A percentile compares a stretch with the other conserved stretches of the same genome.
These are phyloP conservation scores for Venturia nashicola DNA, from an alignment of 2,329 filamentous ascomycete genomes.

Conservation along the genomic window DNA sequence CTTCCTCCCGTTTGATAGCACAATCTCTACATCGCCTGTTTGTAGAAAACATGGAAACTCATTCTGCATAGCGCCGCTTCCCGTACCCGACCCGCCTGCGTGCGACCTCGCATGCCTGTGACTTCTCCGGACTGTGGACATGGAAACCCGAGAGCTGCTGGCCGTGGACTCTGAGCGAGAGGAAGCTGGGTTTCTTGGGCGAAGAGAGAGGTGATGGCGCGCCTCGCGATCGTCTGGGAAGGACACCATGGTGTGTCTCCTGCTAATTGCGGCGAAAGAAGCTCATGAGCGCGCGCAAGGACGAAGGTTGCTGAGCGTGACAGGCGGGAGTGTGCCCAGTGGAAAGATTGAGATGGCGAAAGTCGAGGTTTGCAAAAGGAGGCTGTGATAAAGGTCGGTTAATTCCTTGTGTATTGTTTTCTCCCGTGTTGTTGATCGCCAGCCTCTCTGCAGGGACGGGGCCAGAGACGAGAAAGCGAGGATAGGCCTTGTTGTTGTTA, in stretches of 20 bases:
- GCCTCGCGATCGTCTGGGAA: not conserved
- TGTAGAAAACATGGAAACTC: conserved; percentile 87
- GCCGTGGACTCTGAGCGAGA: conserved; percentile 24
- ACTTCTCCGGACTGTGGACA: conserved; percentile 7
- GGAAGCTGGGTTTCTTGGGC: conserved; percentile 52
- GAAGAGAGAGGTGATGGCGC: conserved; percentile 19
- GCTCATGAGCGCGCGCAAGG: not conserved
- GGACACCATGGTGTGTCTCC: not conserved
- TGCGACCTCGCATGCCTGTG: conserved; percentile 49
- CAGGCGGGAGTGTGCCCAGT: not conserved
- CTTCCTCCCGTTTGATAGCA: conserved; percentile 55
- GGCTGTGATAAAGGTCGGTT: not conserved
- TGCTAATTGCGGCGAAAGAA: not conserved
- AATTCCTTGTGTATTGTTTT: not conserved
- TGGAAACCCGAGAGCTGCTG: conserved; percentile 9
- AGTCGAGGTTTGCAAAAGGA: not conserved
- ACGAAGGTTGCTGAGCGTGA: not conserved
- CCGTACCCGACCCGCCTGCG: conserved; percentile 43
- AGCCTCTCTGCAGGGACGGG: not conserved
- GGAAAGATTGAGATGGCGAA: not conserved
- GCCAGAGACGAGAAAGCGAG: not conserved
- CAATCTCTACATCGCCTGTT: conserved; percentile 85
- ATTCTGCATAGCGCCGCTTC: conserved; percentile 59
- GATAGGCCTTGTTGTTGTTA: not conserved
- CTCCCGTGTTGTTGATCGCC: not conserved